Percentiles rank a stretch among this genome's conserved stretches.
phyloP scores from a whole-genome alignment of 192 early-diverging fungal species.

The Coemansia sp. region DNA sequence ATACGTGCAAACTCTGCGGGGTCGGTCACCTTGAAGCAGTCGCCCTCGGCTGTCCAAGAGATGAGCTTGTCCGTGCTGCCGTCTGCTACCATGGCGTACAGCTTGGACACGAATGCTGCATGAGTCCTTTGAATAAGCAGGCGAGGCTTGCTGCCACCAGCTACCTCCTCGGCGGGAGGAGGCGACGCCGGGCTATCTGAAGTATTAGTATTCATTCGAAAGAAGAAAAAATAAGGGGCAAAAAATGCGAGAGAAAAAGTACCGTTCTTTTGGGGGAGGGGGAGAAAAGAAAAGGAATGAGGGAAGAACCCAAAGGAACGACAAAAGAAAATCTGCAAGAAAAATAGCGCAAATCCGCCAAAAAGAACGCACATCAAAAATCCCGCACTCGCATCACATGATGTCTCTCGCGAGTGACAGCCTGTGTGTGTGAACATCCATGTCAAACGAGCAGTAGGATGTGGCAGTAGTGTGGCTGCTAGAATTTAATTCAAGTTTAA shows the following conservation, averaged over 20 bases:
- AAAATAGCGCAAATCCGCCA: not conserved
- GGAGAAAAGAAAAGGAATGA: not conserved
- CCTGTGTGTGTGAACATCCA: not conserved
- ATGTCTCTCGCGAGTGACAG: not conserved
- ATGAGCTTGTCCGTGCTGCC: conserved; percentile 31
- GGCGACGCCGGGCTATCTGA: not conserved
- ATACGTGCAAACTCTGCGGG: conserved; percentile 70
- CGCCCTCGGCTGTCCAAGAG: conserved; percentile 58
- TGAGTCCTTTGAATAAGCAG: conserved; percentile 47
- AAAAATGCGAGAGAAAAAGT: conserved; percentile 7
- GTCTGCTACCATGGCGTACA: conserved; percentile 49
- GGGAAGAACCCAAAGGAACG: conserved; percentile 8
- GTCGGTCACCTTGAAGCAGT: conserved; percentile 83
- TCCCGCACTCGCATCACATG: conserved; percentile 6
- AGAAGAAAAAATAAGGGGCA: conserved; percentile 8
- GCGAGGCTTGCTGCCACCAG: conserved; percentile 17
- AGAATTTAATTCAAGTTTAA: not conserved
- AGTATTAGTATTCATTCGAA: not conserved
- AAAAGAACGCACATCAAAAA: conserved; percentile 12
- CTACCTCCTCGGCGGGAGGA: not conserved
- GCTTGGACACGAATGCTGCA: conserved; percentile 52
- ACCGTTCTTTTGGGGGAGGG: not conserved
- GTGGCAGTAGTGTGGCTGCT: not conserved
- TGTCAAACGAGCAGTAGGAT: not conserved
- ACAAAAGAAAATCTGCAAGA: not conserved